Evolutionary conservation across 176 grass and related monocot species (phyloP).

Genomic region (Puccinellia tenuiflora): DNA sequence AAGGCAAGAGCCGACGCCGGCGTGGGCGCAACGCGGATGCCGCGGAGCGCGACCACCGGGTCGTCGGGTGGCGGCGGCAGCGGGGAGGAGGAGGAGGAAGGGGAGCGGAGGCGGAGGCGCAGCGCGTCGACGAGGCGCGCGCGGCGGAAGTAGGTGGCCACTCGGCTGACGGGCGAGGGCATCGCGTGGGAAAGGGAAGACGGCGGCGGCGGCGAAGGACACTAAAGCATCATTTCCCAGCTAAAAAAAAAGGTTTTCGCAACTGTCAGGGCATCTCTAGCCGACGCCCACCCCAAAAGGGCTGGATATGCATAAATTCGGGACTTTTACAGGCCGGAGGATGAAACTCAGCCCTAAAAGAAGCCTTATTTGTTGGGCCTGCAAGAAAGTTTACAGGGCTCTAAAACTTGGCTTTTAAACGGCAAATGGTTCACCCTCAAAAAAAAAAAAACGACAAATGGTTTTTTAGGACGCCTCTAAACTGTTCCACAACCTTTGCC

Average conservation of each 20-base stretch:
- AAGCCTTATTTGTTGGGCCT: too few relatives aligned
- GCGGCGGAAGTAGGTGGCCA: slow-evolving; percentile 60
- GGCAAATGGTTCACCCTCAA: too few relatives aligned
- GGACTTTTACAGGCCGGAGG: not conserved
- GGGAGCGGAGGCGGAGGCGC: slow-evolving; percentile 32
- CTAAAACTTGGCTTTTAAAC: too few relatives aligned
- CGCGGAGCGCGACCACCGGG: slow-evolving; percentile 41
- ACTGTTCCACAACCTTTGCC: too few relatives aligned
- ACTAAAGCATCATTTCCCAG: not conserved
- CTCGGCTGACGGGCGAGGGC: not conserved
- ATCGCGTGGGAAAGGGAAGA: slow-evolving; percentile 5
- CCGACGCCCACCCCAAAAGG: too few relatives aligned
- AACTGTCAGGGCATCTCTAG: too few relatives aligned
- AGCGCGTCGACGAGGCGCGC: slow-evolving; percentile 54
- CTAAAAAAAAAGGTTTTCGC: not conserved
- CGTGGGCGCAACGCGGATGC: slow-evolving; percentile 33
- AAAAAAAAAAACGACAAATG: too few relatives aligned
- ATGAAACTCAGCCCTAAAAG: too few relatives aligned
- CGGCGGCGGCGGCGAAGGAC: not conserved
- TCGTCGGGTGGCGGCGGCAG: slow-evolving; percentile 9
- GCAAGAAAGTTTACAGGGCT: too few relatives aligned
- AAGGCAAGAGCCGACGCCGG: slow-evolving; percentile 24
- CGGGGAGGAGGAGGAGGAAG: not conserved
- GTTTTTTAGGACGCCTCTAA: too few relatives aligned
- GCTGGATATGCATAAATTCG: too few relatives aligned